Percentiles rank a stretch among this genome's conserved stretches.
Evolutionary conservation across 2,329 filamentous ascomycete species (phyloP).

Genomic region (Ceratocystis papillata): DNA sequence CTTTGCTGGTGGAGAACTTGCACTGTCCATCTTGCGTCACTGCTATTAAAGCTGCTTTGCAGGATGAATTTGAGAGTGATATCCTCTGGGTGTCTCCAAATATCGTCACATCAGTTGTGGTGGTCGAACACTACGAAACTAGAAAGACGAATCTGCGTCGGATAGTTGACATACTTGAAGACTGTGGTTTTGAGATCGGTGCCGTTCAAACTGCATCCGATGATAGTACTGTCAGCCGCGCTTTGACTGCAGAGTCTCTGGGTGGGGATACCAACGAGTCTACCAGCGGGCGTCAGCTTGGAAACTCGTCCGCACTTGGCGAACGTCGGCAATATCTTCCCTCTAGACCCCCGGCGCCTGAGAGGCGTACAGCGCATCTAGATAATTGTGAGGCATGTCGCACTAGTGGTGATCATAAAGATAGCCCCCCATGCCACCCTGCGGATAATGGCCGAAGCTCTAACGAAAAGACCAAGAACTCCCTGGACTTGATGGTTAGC

Average conservation of each 20-base stretch:
- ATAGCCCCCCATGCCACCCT: not conserved
- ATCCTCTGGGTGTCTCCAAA: constrained; percentile 55
- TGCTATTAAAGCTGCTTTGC: constrained; percentile 51
- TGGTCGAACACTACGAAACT: constrained; percentile 43
- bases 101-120: constrained; percentile 59
- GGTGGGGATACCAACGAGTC: not conserved
- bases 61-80: constrained; percentile 36
- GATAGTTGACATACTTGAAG: constrained; percentile 41
- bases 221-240: constrained; percentile 29
- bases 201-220: constrained; percentile 33
- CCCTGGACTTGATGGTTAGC: constrained; percentile 17
- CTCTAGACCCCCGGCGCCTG: constrained; percentile 21
- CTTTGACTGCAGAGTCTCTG: not conserved
- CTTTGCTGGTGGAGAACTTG: constrained; percentile 57
- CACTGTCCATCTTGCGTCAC: constrained; percentile 67
- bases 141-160: constrained; percentile 35
- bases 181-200: constrained; percentile 45
- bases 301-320: not conserved
- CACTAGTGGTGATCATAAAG: constrained; percentile 20
- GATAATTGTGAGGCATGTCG: constrained; percentile 34
- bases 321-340: constrained; percentile 15
- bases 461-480: not conserved
- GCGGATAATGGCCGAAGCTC: not conserved
- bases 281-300: not conserved
- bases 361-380: constrained; percentile 29